phyloP scores from a whole-genome alignment of 768 basidiomycete species.

The Hirschioporus abietinus region DNA sequence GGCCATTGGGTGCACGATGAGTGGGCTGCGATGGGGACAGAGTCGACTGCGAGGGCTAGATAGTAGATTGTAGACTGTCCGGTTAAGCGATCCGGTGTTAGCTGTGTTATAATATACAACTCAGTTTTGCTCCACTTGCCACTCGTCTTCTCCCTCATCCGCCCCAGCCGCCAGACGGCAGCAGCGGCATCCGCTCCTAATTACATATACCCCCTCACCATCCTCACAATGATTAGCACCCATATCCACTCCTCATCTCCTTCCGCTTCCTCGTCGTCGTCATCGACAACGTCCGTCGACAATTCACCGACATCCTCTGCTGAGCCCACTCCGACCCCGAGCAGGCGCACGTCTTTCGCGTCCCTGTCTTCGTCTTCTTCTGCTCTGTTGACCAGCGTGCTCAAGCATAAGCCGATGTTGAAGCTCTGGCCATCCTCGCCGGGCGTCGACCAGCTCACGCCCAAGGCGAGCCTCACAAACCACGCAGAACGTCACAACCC shows the following conservation, averaged over 20 bases:
- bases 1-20: constrained; percentile 51
- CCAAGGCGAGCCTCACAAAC: constrained; percentile 40
- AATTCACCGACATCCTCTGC: constrained; percentile 19
- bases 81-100: background rate
- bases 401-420: constrained; percentile 42
- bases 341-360: background rate
- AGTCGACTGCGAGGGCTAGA: constrained; percentile 20
- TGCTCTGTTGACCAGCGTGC: constrained; percentile 18
- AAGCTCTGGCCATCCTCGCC: constrained; percentile 58
- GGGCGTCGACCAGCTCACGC: constrained; percentile 52
- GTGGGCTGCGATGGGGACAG: constrained; percentile 36
- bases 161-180: background rate
- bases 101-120: background rate
- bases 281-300: constrained; percentile 20
- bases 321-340: background rate
- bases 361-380: constrained; percentile 19
- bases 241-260: background rate
- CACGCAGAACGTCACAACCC: constrained; percentile 47
- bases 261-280: constrained; percentile 9
- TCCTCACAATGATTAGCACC: background rate
- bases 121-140: background rate
- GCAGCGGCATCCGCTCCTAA: background rate
- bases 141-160: background rate
- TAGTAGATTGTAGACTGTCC: background rate
- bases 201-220: background rate